These are phyloP conservation scores for Backusella tarrabulga DNA, from an alignment of 192 early-diverging fungal genomes.

Conservation along the genomic window DNA sequence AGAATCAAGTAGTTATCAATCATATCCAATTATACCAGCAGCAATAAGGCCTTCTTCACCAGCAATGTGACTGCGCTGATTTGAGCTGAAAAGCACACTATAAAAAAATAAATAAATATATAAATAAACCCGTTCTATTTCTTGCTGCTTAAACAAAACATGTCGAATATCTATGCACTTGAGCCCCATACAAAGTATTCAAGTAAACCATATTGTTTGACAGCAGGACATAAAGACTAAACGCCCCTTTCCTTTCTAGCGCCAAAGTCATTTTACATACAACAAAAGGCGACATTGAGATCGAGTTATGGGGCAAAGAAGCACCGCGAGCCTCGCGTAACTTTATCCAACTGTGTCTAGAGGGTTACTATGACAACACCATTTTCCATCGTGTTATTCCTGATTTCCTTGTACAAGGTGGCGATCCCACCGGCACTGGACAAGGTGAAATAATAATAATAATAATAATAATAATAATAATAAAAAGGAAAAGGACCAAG, in stretches of 20 bases:
- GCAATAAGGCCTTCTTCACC: too few relatives aligned
- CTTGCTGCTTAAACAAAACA: slow-evolving; percentile 8
- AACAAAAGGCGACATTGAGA: slow-evolving; percentile 80
- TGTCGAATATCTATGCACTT: slow-evolving; percentile 55
- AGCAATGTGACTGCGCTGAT: too few relatives aligned
- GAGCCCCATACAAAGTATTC: slow-evolving; percentile 57
- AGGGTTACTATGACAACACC: slow-evolving; percentile 87
- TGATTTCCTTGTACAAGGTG: slow-evolving; percentile 92
- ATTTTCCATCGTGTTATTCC: slow-evolving; percentile 90
- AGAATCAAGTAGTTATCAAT: too few relatives aligned
- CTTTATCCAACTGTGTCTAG: slow-evolving; percentile 90
- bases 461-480: background rate
- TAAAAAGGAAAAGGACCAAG: background rate
- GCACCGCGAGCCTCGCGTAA: slow-evolving; percentile 89
- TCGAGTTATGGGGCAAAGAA: slow-evolving; percentile 96
- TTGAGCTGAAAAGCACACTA: too few relatives aligned
- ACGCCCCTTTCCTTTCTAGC: slow-evolving; percentile 24
- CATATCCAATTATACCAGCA: too few relatives aligned
- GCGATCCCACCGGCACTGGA: slow-evolving; percentile 89
- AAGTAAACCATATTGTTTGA: background rate
- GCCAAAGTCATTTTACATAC: slow-evolving; percentile 84
- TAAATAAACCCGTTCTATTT: too few relatives aligned
- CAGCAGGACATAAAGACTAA: too few relatives aligned
- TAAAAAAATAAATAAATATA: too few relatives aligned
- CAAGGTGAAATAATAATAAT: slow-evolving; percentile 26